A percentile compares a stretch with the other conserved stretches of the same genome.
Conservation (phyloP, 805 yeast genomes). For the Candida glaebosa region DNA sequence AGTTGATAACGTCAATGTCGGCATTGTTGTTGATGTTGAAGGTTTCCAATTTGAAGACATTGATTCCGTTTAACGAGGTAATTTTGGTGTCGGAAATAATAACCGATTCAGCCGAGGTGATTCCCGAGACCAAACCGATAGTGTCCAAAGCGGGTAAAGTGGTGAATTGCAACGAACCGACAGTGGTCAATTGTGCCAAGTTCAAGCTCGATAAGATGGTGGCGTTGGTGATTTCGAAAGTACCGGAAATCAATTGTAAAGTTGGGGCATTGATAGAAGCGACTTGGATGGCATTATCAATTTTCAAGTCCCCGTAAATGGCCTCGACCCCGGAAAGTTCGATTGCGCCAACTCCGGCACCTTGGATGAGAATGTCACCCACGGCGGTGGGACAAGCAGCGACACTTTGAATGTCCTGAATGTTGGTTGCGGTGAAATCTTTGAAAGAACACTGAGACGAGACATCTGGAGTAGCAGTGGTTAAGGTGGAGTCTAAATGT, state of each 20-base stretch:
- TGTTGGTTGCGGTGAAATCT: constrained; percentile 69
- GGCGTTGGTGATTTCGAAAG: constrained; percentile 57
- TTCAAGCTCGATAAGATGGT: constrained; percentile 65
- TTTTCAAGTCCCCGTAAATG: constrained; percentile 70
- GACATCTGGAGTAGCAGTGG: constrained; percentile 54
- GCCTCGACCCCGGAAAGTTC: constrained; percentile 71
- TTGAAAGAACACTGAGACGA: constrained; percentile 62
- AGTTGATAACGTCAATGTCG: constrained; percentile 66
- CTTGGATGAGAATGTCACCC: constrained; percentile 74
- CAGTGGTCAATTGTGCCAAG: constrained; percentile 75
- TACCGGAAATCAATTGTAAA: constrained; percentile 70
- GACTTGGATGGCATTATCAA: constrained; percentile 64
- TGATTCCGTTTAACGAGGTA: constrained; percentile 64
- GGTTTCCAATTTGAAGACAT: constrained; percentile 41
- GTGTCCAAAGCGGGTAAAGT: constrained; percentile 81
- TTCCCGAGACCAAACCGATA: constrained; percentile 65
- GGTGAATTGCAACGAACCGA: constrained; percentile 74
- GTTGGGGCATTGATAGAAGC: constrained; percentile 71
- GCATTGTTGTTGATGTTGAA: constrained; percentile 91
- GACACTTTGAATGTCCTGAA: constrained; percentile 71
- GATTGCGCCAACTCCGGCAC: constrained; percentile 55
- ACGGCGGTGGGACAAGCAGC: constrained; percentile 73
- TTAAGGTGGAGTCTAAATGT: constrained; percentile 40
- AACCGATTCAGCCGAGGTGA: constrained; percentile 70
- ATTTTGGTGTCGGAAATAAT: constrained; percentile 72